Percentiles rank a stretch among this genome's conserved stretches.
Conservation (phyloP, 2,329 filamentous ascomycete genomes). For the Aspergillus fructus region DNA sequence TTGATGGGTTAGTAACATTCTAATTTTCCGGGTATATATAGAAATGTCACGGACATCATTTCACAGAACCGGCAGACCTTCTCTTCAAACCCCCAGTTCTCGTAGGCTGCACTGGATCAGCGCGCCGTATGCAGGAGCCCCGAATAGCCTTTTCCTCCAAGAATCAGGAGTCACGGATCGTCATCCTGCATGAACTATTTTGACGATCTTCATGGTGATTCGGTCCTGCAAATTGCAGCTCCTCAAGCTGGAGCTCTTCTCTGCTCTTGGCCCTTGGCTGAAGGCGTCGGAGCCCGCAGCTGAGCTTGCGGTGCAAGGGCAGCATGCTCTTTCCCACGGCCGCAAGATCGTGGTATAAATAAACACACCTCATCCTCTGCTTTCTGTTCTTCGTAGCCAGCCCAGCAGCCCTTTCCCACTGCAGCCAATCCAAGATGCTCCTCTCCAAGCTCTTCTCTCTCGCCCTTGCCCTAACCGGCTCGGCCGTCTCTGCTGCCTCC, state of each 20-base stretch:
- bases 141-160: too few relatives aligned
- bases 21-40: not conserved
- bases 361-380: not conserved
- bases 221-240: conserved; percentile 10
- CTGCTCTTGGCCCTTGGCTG: not conserved
- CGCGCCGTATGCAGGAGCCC: too few relatives aligned
- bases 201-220: conserved; percentile 1
- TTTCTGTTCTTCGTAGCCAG: not conserved
- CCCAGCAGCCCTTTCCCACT: not conserved
- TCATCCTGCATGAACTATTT: conserved; percentile 14
- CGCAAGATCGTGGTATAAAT: not conserved
- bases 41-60: not conserved
- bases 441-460: conserved; percentile 26
- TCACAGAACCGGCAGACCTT: not conserved
- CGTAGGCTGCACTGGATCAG: too few relatives aligned
- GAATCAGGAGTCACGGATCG: not conserved
- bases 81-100: not conserved
- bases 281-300: too few relatives aligned
- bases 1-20: not conserved
- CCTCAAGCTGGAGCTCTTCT: not conserved
- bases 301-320: too few relatives aligned
- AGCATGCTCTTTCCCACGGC: too few relatives aligned
- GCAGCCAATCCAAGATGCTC: conserved; percentile 7
- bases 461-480: conserved; percentile 22
- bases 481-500: conserved; percentile 20